Percentiles rank a stretch among this genome's conserved stretches.
Conservation (phyloP, 768 basidiomycete species). For the Roridomyces roridus region DNA sequence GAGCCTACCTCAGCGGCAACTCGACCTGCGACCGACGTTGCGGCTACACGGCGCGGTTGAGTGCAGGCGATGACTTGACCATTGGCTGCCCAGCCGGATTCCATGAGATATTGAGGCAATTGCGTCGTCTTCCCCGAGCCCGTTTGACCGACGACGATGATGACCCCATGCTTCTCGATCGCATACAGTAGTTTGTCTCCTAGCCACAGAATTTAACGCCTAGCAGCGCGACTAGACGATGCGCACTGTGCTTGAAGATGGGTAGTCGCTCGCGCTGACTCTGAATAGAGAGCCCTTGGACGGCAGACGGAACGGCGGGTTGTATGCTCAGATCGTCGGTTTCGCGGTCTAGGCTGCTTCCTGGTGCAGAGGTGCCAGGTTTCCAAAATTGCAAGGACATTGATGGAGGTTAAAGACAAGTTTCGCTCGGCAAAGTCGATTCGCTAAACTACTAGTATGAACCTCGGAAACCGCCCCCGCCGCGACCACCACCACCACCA, state of each 20-base stretch:
- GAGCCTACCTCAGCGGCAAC: constrained; percentile 94
- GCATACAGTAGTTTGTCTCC: constrained; percentile 83
- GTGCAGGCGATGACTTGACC: constrained; percentile 91
- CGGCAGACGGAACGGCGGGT: constrained; percentile 69
- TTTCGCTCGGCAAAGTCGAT: constrained; percentile 13
- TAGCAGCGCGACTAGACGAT: constrained; percentile 29
- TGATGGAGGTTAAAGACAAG: constrained; percentile 1
- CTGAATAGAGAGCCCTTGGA: constrained; percentile 67
- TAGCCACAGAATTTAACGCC: constrained; percentile 35
- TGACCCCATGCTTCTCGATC: constrained; percentile 82
- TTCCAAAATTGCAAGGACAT: constrained; percentile 87
- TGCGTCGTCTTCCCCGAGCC: constrained; percentile 99
- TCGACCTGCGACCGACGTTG: constrained; percentile 90
- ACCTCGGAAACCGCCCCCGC: constrained; percentile 52
- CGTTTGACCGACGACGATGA: constrained; percentile 93
- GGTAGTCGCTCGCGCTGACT: constrained; percentile 84
- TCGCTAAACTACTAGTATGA: constrained; percentile 35
- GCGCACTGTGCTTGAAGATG: constrained; percentile 85
- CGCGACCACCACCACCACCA: constrained; percentile 45
- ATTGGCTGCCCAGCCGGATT: constrained; percentile 89
- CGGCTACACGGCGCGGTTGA: constrained; percentile 91
- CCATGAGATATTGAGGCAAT: constrained; percentile 92
- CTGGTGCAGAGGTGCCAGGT: constrained; percentile 84
- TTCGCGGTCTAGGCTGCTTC: constrained; percentile 86
- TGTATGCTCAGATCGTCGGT: constrained; percentile 82